Base-by-base conservation (phyloP, 1,284 basidiomycete species). In the Sutorius eximius region DNA sequence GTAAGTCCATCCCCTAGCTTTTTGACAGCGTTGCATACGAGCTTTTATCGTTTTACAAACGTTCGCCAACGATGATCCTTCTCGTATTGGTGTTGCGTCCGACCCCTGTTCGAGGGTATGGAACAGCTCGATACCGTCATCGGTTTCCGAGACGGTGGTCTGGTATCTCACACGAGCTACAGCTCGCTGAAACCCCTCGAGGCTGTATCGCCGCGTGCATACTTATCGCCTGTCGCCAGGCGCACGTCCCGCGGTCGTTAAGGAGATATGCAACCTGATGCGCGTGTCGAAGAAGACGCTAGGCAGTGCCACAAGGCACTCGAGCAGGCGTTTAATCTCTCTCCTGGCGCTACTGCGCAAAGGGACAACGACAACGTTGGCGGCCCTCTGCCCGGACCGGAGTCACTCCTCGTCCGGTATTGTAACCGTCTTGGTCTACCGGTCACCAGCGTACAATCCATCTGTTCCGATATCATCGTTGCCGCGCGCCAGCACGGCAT, bases 1-100 rank as follows among this genome's bases (percentile, higher is more conserved):
- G 91, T 93, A 79, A 80, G 89, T 85, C 24, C 38, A n/a, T 59
- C 58, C 51, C 55, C 59, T 58, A 45, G 45, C 24, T 49, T 51
- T 60, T 62, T 61, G 65, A 41, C 59, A 53, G 57, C 62, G 59
- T 55, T 66, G 65, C 62, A 61, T 59, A 53, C 59, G 61, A 64
- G 47, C 46, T 57, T 58, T 44, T 51, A 56, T 58, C 45, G 53
- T 50, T 57, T 51, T 63, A 50, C 81, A 98, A 88, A 99, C 97
- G 54, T 99, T 99, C 73, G 97, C 97, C 62, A 97, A 95, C 66
- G 95, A 99, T 72, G 97, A 99, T 72, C 96, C 96, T 55, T 99
- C 96, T 64, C 97, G 97, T 91, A 96, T 99, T 61, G 97, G 97
- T 77, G 94, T 93, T 52, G 93, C 95, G 38, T 86, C 88, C 40